Evolutionary conservation across 192 early-diverging fungal genomes (phyloP).

Genomic region (Dissophora ornata): DNA sequence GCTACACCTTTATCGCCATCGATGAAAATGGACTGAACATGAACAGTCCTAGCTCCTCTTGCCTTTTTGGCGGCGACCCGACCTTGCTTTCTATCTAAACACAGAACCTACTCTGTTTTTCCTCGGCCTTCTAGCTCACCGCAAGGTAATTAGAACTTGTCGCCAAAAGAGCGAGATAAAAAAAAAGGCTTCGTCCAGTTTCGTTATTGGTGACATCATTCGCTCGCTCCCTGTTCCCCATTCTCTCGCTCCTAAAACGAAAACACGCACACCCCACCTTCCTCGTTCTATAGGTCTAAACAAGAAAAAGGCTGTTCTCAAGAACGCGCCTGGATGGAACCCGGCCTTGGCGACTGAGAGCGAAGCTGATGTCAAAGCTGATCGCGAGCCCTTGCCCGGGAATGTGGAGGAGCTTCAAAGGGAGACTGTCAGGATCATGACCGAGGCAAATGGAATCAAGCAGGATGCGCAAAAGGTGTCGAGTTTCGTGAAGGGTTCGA

Average conservation of each 20-base stretch:
- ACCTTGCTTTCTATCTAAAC: no score
- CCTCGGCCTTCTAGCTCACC: no score
- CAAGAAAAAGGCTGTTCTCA: constrained; percentile 18
- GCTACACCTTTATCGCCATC: no score
- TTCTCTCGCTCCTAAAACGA: no score
- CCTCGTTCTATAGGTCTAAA: background rate
- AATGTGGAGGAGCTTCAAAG: constrained; percentile 23
- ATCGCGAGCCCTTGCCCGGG: constrained; percentile 26
- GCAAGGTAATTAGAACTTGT: no score
- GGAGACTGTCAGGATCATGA: constrained; percentile 10
- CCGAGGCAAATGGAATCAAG: background rate
- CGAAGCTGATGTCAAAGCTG: constrained; percentile 48
- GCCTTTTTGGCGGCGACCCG: no score
- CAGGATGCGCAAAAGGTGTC: constrained; percentile 1
- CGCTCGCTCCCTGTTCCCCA: background rate
- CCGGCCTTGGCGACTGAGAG: constrained; percentile 29
- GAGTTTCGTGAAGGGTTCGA: constrained; percentile 5
- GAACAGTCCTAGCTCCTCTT: no score
- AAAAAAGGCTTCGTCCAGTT: no score
- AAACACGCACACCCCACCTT: no score
- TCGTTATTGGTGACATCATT: constrained; percentile 6
- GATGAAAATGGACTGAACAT: no score
- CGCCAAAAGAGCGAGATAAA: no score
- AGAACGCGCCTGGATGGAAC: constrained; percentile 41
- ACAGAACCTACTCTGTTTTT: no score